phyloP scores from a whole-genome alignment of 768 basidiomycete genomes.

The Lactifluus subvellereus region DNA sequence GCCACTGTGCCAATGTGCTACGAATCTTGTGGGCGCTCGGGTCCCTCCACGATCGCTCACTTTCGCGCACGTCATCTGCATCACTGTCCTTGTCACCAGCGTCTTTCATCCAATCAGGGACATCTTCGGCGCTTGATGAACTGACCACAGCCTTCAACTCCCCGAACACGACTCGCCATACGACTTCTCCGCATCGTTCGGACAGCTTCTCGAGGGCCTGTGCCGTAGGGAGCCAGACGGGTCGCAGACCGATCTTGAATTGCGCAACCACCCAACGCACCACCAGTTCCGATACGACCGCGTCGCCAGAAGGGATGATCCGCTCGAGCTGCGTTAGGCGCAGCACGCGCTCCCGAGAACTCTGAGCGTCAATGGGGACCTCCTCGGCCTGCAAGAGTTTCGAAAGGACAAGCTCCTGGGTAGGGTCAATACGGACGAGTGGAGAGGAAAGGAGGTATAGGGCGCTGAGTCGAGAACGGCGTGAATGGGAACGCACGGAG shows the following conservation, averaged over 20 bases:
- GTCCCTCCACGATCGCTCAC: slow-evolving; percentile 73
- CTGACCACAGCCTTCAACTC: slow-evolving; percentile 43
- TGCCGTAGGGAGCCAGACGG: slow-evolving; percentile 80
- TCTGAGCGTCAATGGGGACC: slow-evolving; percentile 67
- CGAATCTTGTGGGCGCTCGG: slow-evolving; percentile 62
- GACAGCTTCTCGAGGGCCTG: slow-evolving; percentile 53
- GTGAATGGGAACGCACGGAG: slow-evolving; percentile 69
- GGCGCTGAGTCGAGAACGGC: slow-evolving; percentile 53
- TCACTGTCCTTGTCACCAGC: slow-evolving; percentile 27
- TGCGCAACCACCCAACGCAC: slow-evolving; percentile 76
- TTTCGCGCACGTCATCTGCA: slow-evolving; percentile 45
- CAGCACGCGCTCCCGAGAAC: slow-evolving; percentile 79
- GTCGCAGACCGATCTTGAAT: slow-evolving; percentile 88
- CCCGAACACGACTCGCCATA: slow-evolving; percentile 66
- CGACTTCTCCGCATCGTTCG: slow-evolving; percentile 54
- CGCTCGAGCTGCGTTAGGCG: slow-evolving; percentile 67
- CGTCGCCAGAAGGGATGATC: slow-evolving; percentile 50
- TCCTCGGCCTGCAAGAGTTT: slow-evolving; percentile 78
- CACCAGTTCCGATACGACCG: slow-evolving; percentile 55
- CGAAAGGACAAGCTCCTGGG: slow-evolving; percentile 49
- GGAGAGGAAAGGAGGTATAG: slow-evolving; percentile 59
- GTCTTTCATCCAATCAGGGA: slow-evolving; percentile 28
- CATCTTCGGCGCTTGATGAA: slow-evolving; percentile 22
- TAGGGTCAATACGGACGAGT: slow-evolving; percentile 39
- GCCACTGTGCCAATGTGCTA: slow-evolving; percentile 44